These are phyloP conservation scores for Actinomortierella ambigua DNA, from an alignment of 371 early-diverging fungal genomes.

Conservation along the genomic window DNA sequence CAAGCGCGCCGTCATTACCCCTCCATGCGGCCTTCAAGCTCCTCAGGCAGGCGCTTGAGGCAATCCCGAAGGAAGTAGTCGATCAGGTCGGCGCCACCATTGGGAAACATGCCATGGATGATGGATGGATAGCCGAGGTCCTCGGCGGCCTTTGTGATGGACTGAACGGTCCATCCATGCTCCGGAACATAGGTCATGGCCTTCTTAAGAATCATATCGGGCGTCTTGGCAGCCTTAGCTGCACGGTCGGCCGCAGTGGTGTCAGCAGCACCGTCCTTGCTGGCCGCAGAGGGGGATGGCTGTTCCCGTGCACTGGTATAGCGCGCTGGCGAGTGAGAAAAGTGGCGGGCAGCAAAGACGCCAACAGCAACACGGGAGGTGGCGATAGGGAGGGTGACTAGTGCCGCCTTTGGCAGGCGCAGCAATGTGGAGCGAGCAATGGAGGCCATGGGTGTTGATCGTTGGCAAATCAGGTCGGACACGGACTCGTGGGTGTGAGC, in stretches of 20 bases:
- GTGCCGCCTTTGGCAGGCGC: slow-evolving; percentile 48
- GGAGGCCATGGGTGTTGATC: no score
- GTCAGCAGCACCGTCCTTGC: slow-evolving; percentile 35
- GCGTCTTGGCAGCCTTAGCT: slow-evolving; percentile 36
- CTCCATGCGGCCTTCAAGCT: slow-evolving; percentile 58
- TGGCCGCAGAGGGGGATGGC: slow-evolving; percentile 25
- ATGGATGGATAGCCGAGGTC: slow-evolving; percentile 74
- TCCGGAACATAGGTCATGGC: slow-evolving; percentile 71
- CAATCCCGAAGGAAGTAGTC: slow-evolving; percentile 75
- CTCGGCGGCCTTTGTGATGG: slow-evolving; percentile 70
- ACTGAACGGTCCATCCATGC: slow-evolving; percentile 77
- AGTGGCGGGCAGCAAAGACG: slow-evolving; percentile 35
- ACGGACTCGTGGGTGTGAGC: no score
- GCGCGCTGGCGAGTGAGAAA: slow-evolving; percentile 41
- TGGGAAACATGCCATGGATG: slow-evolving; percentile 72
- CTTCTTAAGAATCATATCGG: slow-evolving; percentile 61
- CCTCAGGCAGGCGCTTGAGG: slow-evolving; percentile 59
- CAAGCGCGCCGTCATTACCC: no score
- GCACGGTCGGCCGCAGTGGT: slow-evolving; percentile 47
- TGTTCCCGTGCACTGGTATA: slow-evolving; percentile 36
- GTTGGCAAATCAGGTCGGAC: no score
- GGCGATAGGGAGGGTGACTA: slow-evolving; percentile 50
- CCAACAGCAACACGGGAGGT: slow-evolving; percentile 41
- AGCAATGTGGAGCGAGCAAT: no score
- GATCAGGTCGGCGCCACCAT: slow-evolving; percentile 75